Percentiles rank a stretch among this genome's conserved stretches.
Conservation (phyloP, 345 rosid genomes). For the Noccaea caerulescens region DNA sequence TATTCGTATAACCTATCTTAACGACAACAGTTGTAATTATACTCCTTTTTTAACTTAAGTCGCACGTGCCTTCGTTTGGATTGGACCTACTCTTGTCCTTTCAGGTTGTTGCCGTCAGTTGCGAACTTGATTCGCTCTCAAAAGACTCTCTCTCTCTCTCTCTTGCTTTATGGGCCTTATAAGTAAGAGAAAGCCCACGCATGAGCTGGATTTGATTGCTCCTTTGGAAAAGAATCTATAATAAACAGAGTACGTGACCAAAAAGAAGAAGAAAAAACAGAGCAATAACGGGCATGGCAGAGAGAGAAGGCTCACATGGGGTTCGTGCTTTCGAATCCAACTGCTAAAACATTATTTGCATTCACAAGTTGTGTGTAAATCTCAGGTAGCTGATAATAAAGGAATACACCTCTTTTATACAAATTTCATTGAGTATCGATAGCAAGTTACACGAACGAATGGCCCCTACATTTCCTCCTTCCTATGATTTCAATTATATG, state of each 20-base stretch:
- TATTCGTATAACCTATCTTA: not conserved
- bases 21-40: constrained; percentile 20
- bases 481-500: not conserved
- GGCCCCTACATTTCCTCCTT: not conserved
- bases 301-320: no score
- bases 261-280: no score
- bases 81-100: constrained; percentile 24
- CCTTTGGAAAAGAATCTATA: no score
- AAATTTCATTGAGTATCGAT: no score
- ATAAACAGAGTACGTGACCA: no score
- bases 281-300: no score
- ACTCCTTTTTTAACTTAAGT: not conserved
- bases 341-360: no score
- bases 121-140: constrained; percentile 26
- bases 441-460: no score
- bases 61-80: constrained; percentile 17
- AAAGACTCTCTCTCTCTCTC: not conserved
- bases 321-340: no score
- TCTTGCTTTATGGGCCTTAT: not conserved
- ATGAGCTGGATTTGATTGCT: not conserved
- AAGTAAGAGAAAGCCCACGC: not conserved
- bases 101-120: constrained; percentile 20
- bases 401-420: no score
- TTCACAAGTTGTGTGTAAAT: no score
- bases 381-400: no score